Percentiles rank a stretch among this genome's conserved stretches.
phyloP scores from a whole-genome alignment of 2,329 filamentous ascomycete genomes.

The Aspergillus sergii region DNA sequence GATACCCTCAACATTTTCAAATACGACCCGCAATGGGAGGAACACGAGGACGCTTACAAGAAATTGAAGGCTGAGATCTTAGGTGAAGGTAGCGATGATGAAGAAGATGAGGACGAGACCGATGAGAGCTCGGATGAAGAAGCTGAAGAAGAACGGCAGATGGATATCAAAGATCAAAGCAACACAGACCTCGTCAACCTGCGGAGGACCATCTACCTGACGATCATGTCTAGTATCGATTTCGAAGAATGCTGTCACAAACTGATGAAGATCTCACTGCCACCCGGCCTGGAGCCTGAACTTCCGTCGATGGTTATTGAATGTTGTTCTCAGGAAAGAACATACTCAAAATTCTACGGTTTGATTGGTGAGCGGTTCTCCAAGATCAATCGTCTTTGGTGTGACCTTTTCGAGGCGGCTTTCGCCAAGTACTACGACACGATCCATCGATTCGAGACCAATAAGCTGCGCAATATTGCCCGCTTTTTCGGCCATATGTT shows the following conservation, averaged over 20 bases:
- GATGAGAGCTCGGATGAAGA: slow-evolving; percentile 67
- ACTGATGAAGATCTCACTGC: slow-evolving; percentile 89
- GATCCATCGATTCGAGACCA: slow-evolving; percentile 96
- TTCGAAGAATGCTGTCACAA: slow-evolving; percentile 98
- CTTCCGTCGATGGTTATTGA: slow-evolving; percentile 96
- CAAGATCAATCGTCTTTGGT: slow-evolving; percentile 94
- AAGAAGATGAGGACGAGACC: slow-evolving; percentile 65
- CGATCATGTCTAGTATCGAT: slow-evolving; percentile 93
- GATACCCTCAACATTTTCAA: slow-evolving; percentile 96
- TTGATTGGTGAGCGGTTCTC: slow-evolving; percentile 92
- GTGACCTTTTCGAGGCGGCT: slow-evolving; percentile 83
- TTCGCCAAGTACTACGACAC: slow-evolving; percentile 96
- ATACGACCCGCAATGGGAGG: slow-evolving; percentile 84
- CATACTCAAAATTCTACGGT: slow-evolving; percentile 97
- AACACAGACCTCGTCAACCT: slow-evolving; percentile 95
- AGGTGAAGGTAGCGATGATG: slow-evolving; percentile 86
- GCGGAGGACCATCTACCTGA: slow-evolving; percentile 92
- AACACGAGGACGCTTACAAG: slow-evolving; percentile 87
- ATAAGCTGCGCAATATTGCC: slow-evolving; percentile 90
- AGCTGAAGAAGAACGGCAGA: slow-evolving; percentile 75
- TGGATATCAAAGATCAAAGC: slow-evolving; percentile 97
- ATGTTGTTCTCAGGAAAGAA: slow-evolving; percentile 93
- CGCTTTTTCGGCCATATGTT: slow-evolving; percentile 93
- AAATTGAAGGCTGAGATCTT: slow-evolving; percentile 91
- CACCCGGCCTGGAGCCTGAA: slow-evolving; percentile 82